phyloP scores from a whole-genome alignment of 768 basidiomycete genomes.

The Dentipellis sp. region DNA sequence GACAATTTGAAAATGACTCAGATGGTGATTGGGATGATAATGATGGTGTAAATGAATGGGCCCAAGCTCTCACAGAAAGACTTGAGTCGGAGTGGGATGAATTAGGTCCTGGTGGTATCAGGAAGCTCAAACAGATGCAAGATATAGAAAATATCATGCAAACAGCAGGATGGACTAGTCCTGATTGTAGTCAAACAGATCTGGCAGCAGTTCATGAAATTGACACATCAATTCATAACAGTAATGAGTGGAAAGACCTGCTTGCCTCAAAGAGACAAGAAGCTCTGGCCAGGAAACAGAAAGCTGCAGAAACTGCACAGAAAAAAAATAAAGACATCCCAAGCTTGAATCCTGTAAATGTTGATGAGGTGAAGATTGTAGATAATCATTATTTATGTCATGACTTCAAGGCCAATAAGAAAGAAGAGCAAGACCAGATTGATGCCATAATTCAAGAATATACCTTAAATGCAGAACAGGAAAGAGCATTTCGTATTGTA shows the following conservation, averaged over 20 bases:
- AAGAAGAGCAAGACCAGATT: neutral
- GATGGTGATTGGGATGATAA: neutral
- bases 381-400: neutral
- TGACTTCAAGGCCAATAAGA: neutral
- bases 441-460: neutral
- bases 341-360: neutral
- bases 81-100: neutral
- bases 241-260: neutral
- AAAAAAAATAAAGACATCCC: neutral
- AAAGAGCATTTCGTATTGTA: constrained; percentile 14
- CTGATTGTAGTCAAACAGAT: neutral
- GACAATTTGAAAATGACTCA: neutral
- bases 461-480: constrained; percentile 13
- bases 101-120: neutral
- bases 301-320: neutral
- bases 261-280: neutral
- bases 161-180: neutral
- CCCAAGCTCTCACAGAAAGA: neutral
- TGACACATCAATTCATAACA: too few relatives aligned
- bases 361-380: neutral
- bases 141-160: neutral
- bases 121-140: neutral
- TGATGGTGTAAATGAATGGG: neutral
- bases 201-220: neutral
- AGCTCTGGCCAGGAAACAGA: neutral